Evolutionary conservation across 169 alveolate genomes (phyloP).

Genomic region (Sarcocystis neurona): DNA sequence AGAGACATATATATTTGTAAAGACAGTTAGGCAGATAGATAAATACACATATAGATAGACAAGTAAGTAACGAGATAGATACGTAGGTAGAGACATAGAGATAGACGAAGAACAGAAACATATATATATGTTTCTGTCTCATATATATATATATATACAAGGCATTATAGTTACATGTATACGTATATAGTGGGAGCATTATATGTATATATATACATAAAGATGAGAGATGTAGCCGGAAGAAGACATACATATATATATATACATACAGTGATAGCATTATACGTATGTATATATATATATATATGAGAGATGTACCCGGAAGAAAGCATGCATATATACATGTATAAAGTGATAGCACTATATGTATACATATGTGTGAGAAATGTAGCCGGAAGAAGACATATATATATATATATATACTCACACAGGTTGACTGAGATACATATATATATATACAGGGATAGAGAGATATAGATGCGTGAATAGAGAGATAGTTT

Average conservation of each 20-base stretch:
- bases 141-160: no score
- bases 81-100: neutral
- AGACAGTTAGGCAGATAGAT: neutral
- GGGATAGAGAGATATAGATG: neutral
- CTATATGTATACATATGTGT: neutral
- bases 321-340: neutral
- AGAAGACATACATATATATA: neutral
- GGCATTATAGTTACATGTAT: neutral
- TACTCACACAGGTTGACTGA: neutral
- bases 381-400: no score
- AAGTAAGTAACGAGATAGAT: neutral
- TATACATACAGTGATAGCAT: neutral
- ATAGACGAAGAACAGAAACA: neutral
- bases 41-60: neutral
- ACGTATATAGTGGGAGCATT: neutral
- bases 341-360: neutral
- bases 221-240: neutral
- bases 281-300: neutral
- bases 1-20: neutral
- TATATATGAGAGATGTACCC: no score
- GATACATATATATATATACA: neutral
- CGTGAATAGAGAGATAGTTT: neutral
- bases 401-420: no score
- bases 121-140: neutral
- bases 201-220: neutral